These are phyloP conservation scores for Geosmithia flava DNA, from an alignment of 2,329 filamentous ascomycete genomes.

Conservation along the genomic window DNA sequence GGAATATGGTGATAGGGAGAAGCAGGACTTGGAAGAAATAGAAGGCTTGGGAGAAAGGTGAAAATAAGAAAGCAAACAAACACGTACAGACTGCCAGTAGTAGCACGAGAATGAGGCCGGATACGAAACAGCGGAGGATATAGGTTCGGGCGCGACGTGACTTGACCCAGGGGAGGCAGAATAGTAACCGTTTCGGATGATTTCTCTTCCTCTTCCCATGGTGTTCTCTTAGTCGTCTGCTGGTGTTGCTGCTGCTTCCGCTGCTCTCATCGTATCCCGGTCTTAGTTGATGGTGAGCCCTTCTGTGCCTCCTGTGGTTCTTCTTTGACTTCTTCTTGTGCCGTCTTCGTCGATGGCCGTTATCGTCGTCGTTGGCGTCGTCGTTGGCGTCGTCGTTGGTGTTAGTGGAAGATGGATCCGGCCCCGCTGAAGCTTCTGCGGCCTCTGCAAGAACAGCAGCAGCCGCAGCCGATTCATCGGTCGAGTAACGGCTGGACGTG, in stretches of 20 bases:
- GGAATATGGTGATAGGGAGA: too few species aligned
- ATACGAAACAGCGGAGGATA: conserved; percentile 49
- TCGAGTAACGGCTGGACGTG: conserved; percentile 1
- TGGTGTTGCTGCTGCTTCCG: conserved; percentile 19
- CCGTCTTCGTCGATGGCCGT: not conserved
- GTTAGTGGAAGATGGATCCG: not conserved
- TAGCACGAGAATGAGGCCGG: conserved; percentile 47
- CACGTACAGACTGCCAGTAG: conserved; percentile 55
- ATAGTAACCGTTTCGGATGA: conserved; percentile 16
- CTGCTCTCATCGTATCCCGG: not conserved
- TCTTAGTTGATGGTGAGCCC: too few species aligned
- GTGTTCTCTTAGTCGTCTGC: conserved; percentile 9
- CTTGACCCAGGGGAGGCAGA: conserved; percentile 42
- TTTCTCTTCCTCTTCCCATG: conserved; percentile 7
- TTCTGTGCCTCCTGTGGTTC: not conserved
- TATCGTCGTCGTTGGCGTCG: conserved; percentile 1
- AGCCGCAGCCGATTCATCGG: not conserved
- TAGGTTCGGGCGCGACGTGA: conserved; percentile 40
- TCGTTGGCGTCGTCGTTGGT: conserved; percentile 1
- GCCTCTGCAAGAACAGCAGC: not conserved
- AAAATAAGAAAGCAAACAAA: not conserved
- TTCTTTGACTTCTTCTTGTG: not conserved
- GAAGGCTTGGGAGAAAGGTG: not conserved
- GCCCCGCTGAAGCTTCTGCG: not conserved
- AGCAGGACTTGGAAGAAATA: too few species aligned